Percentiles rank a stretch among this genome's conserved stretches.
phyloP scores from a whole-genome alignment of 2,329 filamentous ascomycete species.

The Hypoxylon sp. region DNA sequence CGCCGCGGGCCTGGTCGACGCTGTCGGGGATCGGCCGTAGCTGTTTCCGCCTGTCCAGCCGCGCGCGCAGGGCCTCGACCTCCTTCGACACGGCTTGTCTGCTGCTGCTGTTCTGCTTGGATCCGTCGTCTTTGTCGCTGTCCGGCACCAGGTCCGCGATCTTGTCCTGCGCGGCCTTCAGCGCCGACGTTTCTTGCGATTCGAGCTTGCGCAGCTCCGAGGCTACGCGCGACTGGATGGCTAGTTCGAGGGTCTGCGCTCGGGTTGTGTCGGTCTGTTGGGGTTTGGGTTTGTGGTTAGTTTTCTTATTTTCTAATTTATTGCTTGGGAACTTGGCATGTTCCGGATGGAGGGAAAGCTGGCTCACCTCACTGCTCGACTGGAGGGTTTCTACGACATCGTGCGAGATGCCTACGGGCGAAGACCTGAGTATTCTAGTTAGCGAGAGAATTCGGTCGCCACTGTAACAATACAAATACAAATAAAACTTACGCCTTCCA shows the following conservation, averaged over 20 bases:
- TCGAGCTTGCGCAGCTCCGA: slow-evolving; percentile 84
- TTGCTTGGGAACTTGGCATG: no score
- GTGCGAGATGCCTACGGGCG: slow-evolving; percentile 72
- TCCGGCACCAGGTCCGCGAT: slow-evolving; percentile 24
- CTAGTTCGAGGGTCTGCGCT: slow-evolving; percentile 81
- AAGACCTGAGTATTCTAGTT: slow-evolving; percentile 49
- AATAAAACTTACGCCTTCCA: slow-evolving; percentile 63
- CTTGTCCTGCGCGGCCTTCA: slow-evolving; percentile 73
- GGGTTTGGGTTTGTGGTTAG: slow-evolving; percentile 6
- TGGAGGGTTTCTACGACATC: slow-evolving; percentile 85
- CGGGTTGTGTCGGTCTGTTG: slow-evolving; percentile 86
- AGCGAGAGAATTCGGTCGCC: slow-evolving; percentile 19
- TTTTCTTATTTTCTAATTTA: no score
- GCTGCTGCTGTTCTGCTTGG: slow-evolving; percentile 43
- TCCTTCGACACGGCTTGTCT: slow-evolving; percentile 65
- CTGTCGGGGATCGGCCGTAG: slow-evolving; percentile 73
- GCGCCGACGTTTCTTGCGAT: slow-evolving; percentile 72
- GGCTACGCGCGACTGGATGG: slow-evolving; percentile 86
- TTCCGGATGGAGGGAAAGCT: not conserved
- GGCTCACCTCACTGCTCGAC: slow-evolving; percentile 80
- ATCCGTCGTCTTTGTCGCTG: slow-evolving; percentile 42
- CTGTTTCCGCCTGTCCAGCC: slow-evolving; percentile 70
- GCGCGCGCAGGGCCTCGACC: slow-evolving; percentile 64
- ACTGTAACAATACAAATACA: slow-evolving; percentile 6
- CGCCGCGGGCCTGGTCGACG: slow-evolving; percentile 77